Conservation (phyloP, 768 basidiomycete species). For the Tricholomella constricta region DNA sequence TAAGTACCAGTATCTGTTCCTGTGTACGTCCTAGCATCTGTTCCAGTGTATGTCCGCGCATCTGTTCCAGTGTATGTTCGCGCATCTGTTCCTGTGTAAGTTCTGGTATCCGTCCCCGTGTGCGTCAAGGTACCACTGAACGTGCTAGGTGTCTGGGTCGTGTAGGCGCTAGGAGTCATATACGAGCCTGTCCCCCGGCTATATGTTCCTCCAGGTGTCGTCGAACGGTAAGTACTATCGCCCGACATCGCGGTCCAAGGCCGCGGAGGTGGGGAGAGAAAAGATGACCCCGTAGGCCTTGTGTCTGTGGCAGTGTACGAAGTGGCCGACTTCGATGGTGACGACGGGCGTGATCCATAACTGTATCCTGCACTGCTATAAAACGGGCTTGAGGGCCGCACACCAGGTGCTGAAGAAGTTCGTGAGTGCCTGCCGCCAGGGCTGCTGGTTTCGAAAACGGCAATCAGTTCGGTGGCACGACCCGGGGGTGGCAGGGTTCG, state of each 20-base stretch:
- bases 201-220: slow-evolving; percentile 25
- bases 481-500: slow-evolving; percentile 51
- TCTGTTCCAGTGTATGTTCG: too few species aligned
- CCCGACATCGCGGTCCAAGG: slow-evolving; percentile 34
- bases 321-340: slow-evolving; percentile 45
- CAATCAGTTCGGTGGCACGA: slow-evolving; percentile 70
- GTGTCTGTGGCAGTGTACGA: slow-evolving; percentile 39
- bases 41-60: slow-evolving; percentile 18
- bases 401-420: slow-evolving; percentile 52
- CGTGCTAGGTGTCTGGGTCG: slow-evolving; percentile 37
- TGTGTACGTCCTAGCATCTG: slow-evolving; percentile 30
- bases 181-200: slow-evolving; percentile 33
- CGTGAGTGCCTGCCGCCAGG: slow-evolving; percentile 53
- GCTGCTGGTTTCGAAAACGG: slow-evolving; percentile 61
- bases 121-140: slow-evolving; percentile 30
- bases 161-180: slow-evolving; percentile 36
- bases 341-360: slow-evolving; percentile 45
- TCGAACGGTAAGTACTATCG: slow-evolving; percentile 26
- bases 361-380: slow-evolving; percentile 33
- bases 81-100: slow-evolving; percentile 27
- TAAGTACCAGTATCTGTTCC: slow-evolving; percentile 32
- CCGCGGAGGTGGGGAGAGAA: slow-evolving; percentile 52
- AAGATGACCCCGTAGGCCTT: slow-evolving; percentile 37
- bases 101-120: slow-evolving; percentile 27
- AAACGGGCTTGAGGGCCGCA: slow-evolving; percentile 40